These are phyloP conservation scores for Conticribra guillardii DNA, from an alignment of 108 stramenopile genomes.

Conservation along the genomic window DNA sequence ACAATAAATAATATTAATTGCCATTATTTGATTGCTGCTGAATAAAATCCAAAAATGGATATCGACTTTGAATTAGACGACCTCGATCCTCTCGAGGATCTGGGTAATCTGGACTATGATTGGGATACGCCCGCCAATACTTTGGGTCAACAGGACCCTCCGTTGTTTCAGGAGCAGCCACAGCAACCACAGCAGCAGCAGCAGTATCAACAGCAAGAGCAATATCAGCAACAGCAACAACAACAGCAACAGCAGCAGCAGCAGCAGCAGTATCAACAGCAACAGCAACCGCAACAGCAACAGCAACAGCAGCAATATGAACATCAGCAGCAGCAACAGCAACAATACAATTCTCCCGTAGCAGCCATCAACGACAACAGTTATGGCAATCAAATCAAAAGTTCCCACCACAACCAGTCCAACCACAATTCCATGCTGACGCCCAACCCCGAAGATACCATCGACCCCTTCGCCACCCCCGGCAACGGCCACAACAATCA, in stretches of 20 bases:
- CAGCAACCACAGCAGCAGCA: constrained; percentile 2
- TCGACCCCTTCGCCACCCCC: no score
- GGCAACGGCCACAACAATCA: constrained; percentile 1
- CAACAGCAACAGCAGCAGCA: constrained; percentile 9
- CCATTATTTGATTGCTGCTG: no score
- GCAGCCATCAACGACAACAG: no score
- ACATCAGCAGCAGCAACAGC: no score
- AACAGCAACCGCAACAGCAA: not conserved
- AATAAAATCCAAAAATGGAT: no score
- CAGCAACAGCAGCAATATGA: not conserved
- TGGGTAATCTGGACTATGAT: constrained; percentile 31
- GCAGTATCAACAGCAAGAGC: constrained; percentile 1
- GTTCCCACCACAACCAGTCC: no score
- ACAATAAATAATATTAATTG: no score
- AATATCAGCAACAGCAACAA: not conserved
- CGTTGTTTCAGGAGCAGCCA: not conserved
- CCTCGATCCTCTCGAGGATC: constrained; percentile 16
- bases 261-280: not conserved
- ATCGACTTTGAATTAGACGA: constrained; percentile 35
- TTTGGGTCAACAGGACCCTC: not conserved
- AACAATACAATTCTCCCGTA: no score
- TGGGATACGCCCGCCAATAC: constrained; percentile 29
- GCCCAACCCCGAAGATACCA: no score
- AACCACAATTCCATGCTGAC: no score
- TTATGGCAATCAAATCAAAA: no score